Evolutionary conservation across 73 alveolate genomes (phyloP), one percentile per base, ranked within the genome.

Genomic region (Blepharisma japonicum): DNA sequence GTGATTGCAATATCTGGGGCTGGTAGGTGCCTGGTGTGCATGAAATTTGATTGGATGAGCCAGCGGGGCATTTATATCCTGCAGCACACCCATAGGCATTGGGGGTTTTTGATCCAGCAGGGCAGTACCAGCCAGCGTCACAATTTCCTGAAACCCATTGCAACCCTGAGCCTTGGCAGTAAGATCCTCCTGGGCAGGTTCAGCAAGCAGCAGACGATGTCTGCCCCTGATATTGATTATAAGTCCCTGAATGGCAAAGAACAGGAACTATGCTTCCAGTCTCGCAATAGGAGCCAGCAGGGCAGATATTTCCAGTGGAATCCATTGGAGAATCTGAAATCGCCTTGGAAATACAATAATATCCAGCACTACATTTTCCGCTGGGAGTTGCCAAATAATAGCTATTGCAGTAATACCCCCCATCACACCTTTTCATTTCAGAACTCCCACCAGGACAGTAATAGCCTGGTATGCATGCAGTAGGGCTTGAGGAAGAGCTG

Each of bases 221-320:
- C 68, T 81, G 47, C 81, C 68, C 68, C 7, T 38, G 14, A 47
- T 5, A 7, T 6, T 68, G 18, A 47, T 18, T 53, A 51, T 71
- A 87, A 47, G 87, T 83, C 18, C 95, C 95, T 9, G 61, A 80
- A 18, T 82, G 84, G 81, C 95, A 87, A 47, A 88, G 88, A 56
- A 38, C 38, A 1, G 83, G 70, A 20, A 23, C 81, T 3, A 68
- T 11, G 6, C 86, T 39, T 0, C 55, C 79, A 45, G 81, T 85
- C 7, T 25, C 8, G 53, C 94, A 87, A 32, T 66, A 21, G 68
- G 66, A 72, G 6, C 95, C 95, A 38, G 79, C 85, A 27, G 68
- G 79, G 51, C 95, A 87, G 21, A 45, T 11, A 6, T 9, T 6
- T 71, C 85, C 72, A 14, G 25, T 8, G 6, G 45, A 8, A 56